These are phyloP conservation scores for Pleurotus pulmonarius DNA, from an alignment of 768 basidiomycete species.

Conservation along the genomic window DNA sequence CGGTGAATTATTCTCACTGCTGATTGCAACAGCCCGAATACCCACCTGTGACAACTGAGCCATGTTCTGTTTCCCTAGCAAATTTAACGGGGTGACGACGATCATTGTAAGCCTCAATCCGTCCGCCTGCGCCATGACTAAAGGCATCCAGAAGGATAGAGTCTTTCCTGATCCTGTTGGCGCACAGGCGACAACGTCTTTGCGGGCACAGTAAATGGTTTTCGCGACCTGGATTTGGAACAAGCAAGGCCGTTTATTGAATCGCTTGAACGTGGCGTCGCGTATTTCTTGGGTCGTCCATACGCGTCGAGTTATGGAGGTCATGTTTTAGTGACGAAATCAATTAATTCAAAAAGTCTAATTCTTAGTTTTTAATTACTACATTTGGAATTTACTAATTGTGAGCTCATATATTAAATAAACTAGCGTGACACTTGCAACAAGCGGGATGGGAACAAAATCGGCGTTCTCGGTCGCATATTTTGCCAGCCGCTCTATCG, in stretches of 20 bases:
- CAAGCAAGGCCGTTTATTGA: not conserved
- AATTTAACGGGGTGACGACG: not conserved
- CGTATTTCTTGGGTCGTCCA: too few relatives aligned
- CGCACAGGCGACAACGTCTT: not conserved
- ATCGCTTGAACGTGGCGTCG: not conserved
- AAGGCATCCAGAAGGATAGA: slow-evolving; percentile 6
- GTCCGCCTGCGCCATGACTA: slow-evolving; percentile 6
- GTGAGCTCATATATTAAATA: too few relatives aligned
- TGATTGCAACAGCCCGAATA: not conserved
- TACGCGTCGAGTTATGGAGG: too few relatives aligned
- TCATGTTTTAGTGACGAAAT: too few relatives aligned
- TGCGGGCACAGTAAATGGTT: not conserved
- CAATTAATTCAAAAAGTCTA: too few relatives aligned
- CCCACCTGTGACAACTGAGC: not conserved
- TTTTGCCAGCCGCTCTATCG: too few relatives aligned
- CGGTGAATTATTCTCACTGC: not conserved
- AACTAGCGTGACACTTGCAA: too few relatives aligned
- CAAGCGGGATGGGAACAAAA: too few relatives aligned
- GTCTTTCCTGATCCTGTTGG: slow-evolving; percentile 7
- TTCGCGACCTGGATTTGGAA: not conserved
- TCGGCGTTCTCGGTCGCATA: too few relatives aligned
- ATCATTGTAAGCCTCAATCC: not conserved
- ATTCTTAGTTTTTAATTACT: too few relatives aligned
- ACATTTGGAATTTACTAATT: too few relatives aligned
- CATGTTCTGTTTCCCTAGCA: not conserved